These are phyloP conservation scores for Chaetomium fimeti DNA, from an alignment of 495 filamentous ascomycete species.

Conservation along the genomic window DNA sequence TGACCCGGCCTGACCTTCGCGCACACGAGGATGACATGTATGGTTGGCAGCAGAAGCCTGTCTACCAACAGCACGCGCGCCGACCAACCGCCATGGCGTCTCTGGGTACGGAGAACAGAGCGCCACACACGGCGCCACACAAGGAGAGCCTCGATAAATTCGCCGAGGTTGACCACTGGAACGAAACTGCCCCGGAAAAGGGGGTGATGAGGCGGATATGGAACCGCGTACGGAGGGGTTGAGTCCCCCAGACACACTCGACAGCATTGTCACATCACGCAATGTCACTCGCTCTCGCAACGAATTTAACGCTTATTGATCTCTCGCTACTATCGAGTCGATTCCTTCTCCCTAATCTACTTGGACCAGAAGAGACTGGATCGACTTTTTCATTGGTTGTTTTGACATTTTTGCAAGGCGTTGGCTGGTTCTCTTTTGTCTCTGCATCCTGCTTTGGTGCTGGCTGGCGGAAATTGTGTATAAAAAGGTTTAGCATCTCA, in stretches of 20 bases:
- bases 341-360: background rate
- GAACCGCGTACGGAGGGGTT: conserved; percentile 38
- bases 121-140: conserved; percentile 19
- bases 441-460: background rate
- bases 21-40: conserved; percentile 63
- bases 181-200: conserved; percentile 27
- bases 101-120: conserved; percentile 20
- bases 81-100: conserved; percentile 32
- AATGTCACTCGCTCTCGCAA: background rate
- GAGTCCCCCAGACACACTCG: background rate
- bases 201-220: conserved; percentile 44
- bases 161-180: conserved; percentile 30
- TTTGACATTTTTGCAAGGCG: conserved; percentile 5
- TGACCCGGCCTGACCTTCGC: conserved; percentile 83
- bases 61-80: conserved; percentile 30
- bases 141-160: conserved; percentile 38
- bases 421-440: background rate
- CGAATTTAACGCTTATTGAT: background rate
- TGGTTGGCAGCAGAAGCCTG: conserved; percentile 53
- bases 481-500: background rate
- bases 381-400: background rate
- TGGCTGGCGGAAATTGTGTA: background rate
- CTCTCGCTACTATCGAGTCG: background rate
- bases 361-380: background rate
- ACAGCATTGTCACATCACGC: background rate